Evolutionary conservation across 345 rosid genomes (phyloP), one percentile per base, ranked within the genome.

Genomic region (Bruguiera gymnorhiza): DNA sequence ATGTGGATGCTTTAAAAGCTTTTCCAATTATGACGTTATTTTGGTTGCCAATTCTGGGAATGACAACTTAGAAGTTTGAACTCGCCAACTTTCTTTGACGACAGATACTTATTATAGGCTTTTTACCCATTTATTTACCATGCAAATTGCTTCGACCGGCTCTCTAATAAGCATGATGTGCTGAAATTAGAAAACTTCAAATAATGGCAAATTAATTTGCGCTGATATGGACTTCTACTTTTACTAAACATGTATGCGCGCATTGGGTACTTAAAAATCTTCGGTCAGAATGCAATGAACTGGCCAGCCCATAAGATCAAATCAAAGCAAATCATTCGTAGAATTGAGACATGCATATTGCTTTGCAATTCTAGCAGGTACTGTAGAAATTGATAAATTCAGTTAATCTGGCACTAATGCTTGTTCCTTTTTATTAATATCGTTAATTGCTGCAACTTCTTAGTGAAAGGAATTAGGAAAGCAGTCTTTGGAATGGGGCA

Each of bases 401-500:
- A 43, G 16, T 39, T 39, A 10, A 39, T 39, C 0, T 11, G 50
- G 16, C 13, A 39, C 48, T 39, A 56, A 56, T 56, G 6, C 29
- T 56, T 23, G 30, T 56, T 56, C 60, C 29, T 18, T 9, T 50
- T 11, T 27, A 20, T 52, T 34, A 43, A 13, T 54, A 7, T 21
- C 53, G 27, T 37, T 61, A 51, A 69, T 70, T 62, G 67, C 15
- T 71, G 73, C 60, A 62, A 75, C 74, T 79, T 76, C 60, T 54
- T 61, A 63, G 62, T 66, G 52, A 78, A 62, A 73, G 72, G 69
- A 72, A 74, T 74, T 79, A 76, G 82, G 75, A 82, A 78, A 78
- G 65, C 53, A 63, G 80, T 74, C 80, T 80, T 74, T 62, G 80
- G 70, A 69, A 64, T 66, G 70, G 82, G 84, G 83, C 74, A 83